phyloP scores from a whole-genome alignment of 192 early-diverging fungal genomes.

The Obelidium mucronatum region DNA sequence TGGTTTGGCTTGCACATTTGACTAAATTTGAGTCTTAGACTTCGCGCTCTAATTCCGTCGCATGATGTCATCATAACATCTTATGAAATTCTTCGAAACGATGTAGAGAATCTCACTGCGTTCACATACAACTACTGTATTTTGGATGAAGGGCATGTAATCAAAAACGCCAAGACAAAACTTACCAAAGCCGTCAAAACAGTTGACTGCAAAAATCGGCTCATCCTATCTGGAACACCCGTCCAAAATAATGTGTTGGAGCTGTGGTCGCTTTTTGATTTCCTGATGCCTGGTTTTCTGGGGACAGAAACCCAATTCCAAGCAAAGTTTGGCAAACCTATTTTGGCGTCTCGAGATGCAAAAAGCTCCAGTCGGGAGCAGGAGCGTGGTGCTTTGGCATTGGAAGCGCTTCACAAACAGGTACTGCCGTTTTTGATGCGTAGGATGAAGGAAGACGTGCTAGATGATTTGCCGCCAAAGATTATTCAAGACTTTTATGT shows the following conservation, averaged over 20 bases:
- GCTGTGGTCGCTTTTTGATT: constrained; percentile 98
- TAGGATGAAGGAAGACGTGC: constrained; percentile 97
- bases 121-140: constrained; percentile 94
- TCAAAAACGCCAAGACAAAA: constrained; percentile 95
- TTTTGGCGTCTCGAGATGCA: constrained; percentile 87
- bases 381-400: constrained; percentile 77
- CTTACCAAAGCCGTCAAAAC: constrained; percentile 92
- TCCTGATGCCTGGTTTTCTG: constrained; percentile 98
- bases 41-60: constrained; percentile 61
- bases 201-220: constrained; percentile 83
- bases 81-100: constrained; percentile 96
- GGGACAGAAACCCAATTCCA: constrained; percentile 96
- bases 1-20: not conserved
- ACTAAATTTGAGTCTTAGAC: constrained; percentile 2
- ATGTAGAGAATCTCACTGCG: constrained; percentile 79
- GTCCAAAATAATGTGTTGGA: constrained; percentile 98
- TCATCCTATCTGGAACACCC: constrained; percentile 97
- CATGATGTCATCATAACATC: constrained; percentile 91
- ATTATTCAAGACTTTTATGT: constrained; percentile 99
- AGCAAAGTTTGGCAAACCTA: constrained; percentile 92
- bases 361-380: constrained; percentile 70
- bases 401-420: constrained; percentile 95
- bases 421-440: constrained; percentile 95
- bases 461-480: constrained; percentile 96
- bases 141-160: constrained; percentile 97